phyloP scores from a whole-genome alignment of 441 rosid genomes.

The Manihot esculenta region DNA sequence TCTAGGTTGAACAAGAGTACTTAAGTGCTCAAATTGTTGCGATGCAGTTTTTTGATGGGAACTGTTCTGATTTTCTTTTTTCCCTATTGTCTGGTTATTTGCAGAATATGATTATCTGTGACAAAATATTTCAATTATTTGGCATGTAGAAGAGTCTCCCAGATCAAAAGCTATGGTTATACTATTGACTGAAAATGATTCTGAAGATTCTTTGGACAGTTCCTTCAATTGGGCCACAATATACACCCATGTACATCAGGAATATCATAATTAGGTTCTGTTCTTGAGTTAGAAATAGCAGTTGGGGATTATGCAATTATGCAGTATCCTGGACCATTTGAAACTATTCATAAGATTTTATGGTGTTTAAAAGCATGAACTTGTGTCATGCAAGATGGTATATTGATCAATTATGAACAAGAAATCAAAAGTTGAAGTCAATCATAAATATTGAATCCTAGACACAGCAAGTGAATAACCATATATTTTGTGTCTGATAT shows the following conservation, averaged over 20 bases:
- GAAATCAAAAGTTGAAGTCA: background rate
- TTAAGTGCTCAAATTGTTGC: background rate
- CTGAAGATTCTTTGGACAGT: background rate
- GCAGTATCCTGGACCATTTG: background rate
- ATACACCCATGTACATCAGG: background rate
- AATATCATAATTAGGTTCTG: background rate
- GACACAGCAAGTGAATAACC: no score
- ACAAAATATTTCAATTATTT: background rate
- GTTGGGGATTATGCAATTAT: background rate
- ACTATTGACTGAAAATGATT: background rate
- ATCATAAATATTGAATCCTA: background rate
- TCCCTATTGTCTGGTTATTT: background rate
- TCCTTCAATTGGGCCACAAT: background rate
- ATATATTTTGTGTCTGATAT: background rate
- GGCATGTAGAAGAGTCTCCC: background rate
- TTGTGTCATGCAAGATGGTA: no score
- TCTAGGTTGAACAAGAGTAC: background rate
- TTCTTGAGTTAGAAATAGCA: background rate
- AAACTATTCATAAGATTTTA: background rate
- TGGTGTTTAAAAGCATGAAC: background rate
- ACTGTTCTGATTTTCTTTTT: slow-evolving; percentile 19
- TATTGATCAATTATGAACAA: background rate
- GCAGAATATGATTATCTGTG: background rate
- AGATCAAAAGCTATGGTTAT: background rate
- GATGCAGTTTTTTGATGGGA: background rate